Evolutionary conservation across 1,139 yeast genomes (phyloP).

Genomic region (Tardiomyces depauwii): DNA sequence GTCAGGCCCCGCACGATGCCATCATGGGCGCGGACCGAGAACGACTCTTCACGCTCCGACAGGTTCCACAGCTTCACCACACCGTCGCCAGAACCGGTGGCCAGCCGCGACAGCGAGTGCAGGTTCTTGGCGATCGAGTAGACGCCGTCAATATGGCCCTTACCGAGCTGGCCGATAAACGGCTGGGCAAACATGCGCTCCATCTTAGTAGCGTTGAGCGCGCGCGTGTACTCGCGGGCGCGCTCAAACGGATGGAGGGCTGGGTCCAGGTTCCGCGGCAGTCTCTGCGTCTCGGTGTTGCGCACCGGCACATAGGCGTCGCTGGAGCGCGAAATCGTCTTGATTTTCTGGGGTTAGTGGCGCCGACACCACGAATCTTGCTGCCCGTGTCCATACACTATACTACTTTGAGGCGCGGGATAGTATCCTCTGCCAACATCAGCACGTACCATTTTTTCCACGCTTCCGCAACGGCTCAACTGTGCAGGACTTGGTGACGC

Average conservation of each 20-base stretch:
- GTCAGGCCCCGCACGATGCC: conserved; percentile 84
- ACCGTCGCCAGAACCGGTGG: conserved; percentile 95
- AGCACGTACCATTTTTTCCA: too few relatives aligned
- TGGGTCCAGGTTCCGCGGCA: conserved; percentile 87
- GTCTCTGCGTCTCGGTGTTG: conserved; percentile 76
- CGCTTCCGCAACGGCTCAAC: too few relatives aligned
- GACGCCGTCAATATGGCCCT: conserved; percentile 95
- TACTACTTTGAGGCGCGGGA: too few relatives aligned
- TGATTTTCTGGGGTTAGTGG: conserved; percentile 48
- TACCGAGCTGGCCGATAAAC: conserved; percentile 87
- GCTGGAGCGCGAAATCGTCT: conserved; percentile 81
- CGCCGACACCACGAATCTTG: too few relatives aligned
- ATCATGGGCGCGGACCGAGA: conserved; percentile 78
- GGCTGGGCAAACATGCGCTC: conserved; percentile 98
- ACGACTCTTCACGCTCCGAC: conserved; percentile 58
- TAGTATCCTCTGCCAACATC: too few relatives aligned
- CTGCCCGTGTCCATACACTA: too few relatives aligned
- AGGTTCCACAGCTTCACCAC: conserved; percentile 88
- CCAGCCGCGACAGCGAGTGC: conserved; percentile 57
- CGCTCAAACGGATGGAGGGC: conserved; percentile 95
- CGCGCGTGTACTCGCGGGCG: conserved; percentile 92
- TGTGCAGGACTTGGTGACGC: too few relatives aligned
- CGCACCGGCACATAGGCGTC: conserved; percentile 88
- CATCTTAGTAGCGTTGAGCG: conserved; percentile 87
- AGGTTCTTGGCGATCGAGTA: conserved; percentile 78